Base-by-base conservation (phyloP, 1,284 basidiomycete species). In the Cryptococcus depauperatus region DNA sequence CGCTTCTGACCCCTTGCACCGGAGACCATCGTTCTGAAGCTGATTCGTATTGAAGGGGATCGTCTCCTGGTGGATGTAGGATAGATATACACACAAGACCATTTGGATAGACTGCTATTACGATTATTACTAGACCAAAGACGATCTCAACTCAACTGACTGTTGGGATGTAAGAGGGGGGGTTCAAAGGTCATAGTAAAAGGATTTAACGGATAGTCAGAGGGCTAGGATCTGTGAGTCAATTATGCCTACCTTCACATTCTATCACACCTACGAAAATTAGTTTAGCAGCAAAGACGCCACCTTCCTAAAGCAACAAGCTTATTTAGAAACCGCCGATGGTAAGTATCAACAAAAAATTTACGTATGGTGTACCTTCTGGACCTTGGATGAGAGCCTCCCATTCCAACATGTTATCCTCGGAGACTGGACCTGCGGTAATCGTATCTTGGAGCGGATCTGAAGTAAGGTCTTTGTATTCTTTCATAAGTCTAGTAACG, bases 131-230 rank as follows among this genome's bases (percentile, higher is more conserved):
- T 30, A 7, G 16, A 26, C 18, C 26, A 22, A n/a, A n/a, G n/a
- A n/a, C n/a, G n/a, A 39, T 3, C 23, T 11, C 22, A 13, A 16
- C 11, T 40, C n/a, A 25, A 70, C 84, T 71, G 62, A 93, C 92
- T 85, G 69, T 99, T 99, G 13, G 95, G 95, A 70, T 98, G 95
- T 70, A 98, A 86, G 49, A 98, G 70, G 4, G 95, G 91, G 9
- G 93, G 93, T 41, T 96, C 91, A 63, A 97, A 98, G 60, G 81
- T 87, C 93, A 98, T 97, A 72, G 89, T 93, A 81, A 95, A 95
- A 25, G 91, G 91, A 43, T 86, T 92, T 61, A 95, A 74, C 28
- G 91, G 91, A 70, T 96, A 96, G 67, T 96, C 91, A 39, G 78
- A 69, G 0, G 91, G 92, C 88, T 91, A 55, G 2, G 13, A 52